phyloP scores from a whole-genome alignment of 495 filamentous ascomycete species.

The Penicillium paxilli region DNA sequence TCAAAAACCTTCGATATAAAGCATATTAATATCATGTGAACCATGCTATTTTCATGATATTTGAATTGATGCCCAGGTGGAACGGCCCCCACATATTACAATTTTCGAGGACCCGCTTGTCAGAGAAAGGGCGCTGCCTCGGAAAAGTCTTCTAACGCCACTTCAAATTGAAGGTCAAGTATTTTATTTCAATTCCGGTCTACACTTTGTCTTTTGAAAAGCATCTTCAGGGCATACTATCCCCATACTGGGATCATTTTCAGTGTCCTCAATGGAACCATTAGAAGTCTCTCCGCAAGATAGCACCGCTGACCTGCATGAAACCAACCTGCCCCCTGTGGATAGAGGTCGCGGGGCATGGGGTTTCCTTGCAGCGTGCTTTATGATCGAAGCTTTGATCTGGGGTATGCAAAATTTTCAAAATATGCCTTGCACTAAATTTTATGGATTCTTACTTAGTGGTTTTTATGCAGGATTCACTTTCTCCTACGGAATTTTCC shows the following conservation, averaged over 20 bases:
- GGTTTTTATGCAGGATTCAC: constrained; percentile 55
- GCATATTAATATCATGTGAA: no score
- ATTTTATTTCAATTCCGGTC: no score
- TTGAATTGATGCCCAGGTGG: no score
- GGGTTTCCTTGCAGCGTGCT: constrained; percentile 62
- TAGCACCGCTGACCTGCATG: constrained; percentile 20
- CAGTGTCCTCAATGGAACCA: constrained; percentile 9
- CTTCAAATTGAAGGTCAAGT: not conserved
- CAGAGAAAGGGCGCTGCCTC: not conserved
- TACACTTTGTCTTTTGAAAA: no score
- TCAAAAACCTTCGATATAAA: no score
- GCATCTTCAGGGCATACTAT: no score
- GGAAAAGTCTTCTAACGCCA: not conserved
- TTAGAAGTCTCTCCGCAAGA: constrained; percentile 10
- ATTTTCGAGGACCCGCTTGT: not conserved
- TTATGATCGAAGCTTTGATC: constrained; percentile 63
- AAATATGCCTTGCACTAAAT: not conserved
- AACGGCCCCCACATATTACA: no score
- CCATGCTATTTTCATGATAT: no score
- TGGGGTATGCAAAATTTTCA: constrained; percentile 57
- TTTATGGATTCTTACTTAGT: not conserved
- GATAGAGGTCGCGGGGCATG: constrained; percentile 65
- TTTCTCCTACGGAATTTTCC: constrained; percentile 62
- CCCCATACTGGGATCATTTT: no score
- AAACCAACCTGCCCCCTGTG: constrained; percentile 39